Evolutionary conservation across 108 stramenopile species (phyloP).

Genomic region (Chaetoceros tenuissimus): DNA sequence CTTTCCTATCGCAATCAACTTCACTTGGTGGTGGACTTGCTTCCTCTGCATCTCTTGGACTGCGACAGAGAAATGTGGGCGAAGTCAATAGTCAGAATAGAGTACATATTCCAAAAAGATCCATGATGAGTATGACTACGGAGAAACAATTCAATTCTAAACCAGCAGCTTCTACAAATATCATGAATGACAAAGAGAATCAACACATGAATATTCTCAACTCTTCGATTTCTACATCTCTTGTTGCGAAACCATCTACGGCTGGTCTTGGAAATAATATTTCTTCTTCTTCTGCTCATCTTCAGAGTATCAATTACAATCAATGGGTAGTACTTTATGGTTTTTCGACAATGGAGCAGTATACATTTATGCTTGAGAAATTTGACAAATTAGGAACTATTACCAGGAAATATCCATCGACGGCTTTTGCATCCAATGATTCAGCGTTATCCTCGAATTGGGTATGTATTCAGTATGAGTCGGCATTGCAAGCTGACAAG

Average conservation of each 20-base stretch:
- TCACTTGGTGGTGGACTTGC: no score
- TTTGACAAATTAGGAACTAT: slow-evolving; percentile 12
- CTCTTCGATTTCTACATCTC: neutral
- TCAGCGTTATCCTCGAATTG: slow-evolving; percentile 17
- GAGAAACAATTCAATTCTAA: neutral
- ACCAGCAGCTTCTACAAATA: neutral
- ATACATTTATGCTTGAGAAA: slow-evolving; percentile 1
- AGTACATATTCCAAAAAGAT: neutral
- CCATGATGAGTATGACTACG: neutral
- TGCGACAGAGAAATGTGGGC: neutral
- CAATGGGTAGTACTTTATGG: slow-evolving; percentile 18
- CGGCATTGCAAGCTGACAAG: slow-evolving; percentile 12
- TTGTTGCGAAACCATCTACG: neutral
- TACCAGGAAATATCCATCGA: neutral
- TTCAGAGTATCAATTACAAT: neutral
- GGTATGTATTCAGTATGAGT: slow-evolving; percentile 18
- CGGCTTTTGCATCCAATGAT: neutral
- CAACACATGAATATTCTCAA: no score
- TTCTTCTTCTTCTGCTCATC: neutral
- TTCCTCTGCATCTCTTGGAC: no score
- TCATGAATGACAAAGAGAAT: neutral
- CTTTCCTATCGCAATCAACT: no score
- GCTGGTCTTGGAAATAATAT: neutral
- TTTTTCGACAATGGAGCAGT: slow-evolving; percentile 7
- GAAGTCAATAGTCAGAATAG: no score